Conservation (phyloP, 768 basidiomycete genomes). For the Naganishia onofrii region DNA sequence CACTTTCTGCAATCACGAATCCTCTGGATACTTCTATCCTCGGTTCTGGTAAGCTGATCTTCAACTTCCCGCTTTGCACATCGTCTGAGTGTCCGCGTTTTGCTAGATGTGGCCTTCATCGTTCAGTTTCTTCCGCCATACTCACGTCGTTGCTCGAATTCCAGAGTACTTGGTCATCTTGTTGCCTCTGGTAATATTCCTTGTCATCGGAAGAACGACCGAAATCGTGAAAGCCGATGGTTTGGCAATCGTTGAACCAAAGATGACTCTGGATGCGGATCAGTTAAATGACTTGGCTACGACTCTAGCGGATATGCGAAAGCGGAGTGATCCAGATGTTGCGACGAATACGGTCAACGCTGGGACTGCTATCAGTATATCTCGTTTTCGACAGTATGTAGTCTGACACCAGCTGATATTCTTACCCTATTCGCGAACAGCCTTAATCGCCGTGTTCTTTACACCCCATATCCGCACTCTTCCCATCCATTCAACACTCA, state of each 20-base stretch:
- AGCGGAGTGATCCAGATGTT: background rate
- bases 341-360: conserved; percentile 38
- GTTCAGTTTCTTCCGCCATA: conserved; percentile 40
- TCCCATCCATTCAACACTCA: conserved; percentile 42
- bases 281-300: background rate
- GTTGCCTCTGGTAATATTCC: conserved; percentile 45
- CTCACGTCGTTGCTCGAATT: background rate
- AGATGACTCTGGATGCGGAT: background rate
- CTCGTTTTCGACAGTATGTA: background rate
- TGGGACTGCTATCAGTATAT: conserved; percentile 48
- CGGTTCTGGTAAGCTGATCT: conserved; percentile 35
- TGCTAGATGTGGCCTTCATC: conserved; percentile 20
- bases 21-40: conserved; percentile 41
- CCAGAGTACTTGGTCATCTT: conserved; percentile 38
- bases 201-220: conserved; percentile 48
- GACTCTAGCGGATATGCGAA: background rate
- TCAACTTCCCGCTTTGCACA: too few relatives aligned
- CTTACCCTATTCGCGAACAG: conserved; percentile 27
- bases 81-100: background rate
- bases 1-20: conserved; percentile 37
- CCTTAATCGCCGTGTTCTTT: conserved; percentile 45
- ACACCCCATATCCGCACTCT: conserved; percentile 49
- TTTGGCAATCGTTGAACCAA: background rate
- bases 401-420: conserved; percentile 10
- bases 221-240: conserved; percentile 44